These are phyloP conservation scores for Henckelia pumila DNA, from an alignment of 257 asterid species.

Conservation along the genomic window DNA sequence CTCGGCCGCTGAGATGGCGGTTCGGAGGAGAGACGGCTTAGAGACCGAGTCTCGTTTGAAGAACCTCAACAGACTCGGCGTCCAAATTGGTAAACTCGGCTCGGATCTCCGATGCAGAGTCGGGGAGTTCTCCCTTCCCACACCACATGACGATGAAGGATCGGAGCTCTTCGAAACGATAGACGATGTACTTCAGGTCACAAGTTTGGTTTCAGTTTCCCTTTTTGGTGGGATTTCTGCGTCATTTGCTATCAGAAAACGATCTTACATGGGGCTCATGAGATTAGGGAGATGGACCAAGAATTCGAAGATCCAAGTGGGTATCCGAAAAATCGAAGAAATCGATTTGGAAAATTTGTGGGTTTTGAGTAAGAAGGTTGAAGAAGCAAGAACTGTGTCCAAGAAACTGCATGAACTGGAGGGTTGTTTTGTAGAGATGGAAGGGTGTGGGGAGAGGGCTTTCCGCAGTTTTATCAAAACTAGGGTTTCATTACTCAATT, in stretches of 20 bases:
- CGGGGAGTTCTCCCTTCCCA: not conserved
- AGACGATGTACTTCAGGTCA: not conserved
- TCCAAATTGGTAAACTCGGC: not conserved
- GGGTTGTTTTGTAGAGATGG: constrained; percentile 57
- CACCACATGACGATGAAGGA: not conserved
- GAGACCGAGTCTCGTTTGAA: too few species aligned
- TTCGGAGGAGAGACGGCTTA: too few species aligned
- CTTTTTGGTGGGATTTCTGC: not conserved
- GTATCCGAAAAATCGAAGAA: constrained; percentile 44
- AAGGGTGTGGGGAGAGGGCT: constrained; percentile 56
- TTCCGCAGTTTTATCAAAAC: constrained; percentile 71
- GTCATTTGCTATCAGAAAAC: not conserved
- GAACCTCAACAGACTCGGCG: not conserved
- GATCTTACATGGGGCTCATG: not conserved
- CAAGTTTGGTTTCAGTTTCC: not conserved
- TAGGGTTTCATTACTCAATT: constrained; percentile 79
- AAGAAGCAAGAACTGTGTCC: constrained; percentile 43
- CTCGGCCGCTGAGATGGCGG: not conserved
- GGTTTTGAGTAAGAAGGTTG: constrained; percentile 39
- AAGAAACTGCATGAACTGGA: constrained; percentile 60
- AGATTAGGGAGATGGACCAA: not conserved
- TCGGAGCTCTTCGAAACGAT: not conserved
- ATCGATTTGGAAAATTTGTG: constrained; percentile 37
- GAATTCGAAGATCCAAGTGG: constrained; percentile 30
- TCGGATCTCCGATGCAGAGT: not conserved